A percentile compares a stretch with the other conserved stretches of the same genome.
Conservation (phyloP, 1,284 basidiomycete genomes). For the Cutaneotrichosporon arboriforme region DNA sequence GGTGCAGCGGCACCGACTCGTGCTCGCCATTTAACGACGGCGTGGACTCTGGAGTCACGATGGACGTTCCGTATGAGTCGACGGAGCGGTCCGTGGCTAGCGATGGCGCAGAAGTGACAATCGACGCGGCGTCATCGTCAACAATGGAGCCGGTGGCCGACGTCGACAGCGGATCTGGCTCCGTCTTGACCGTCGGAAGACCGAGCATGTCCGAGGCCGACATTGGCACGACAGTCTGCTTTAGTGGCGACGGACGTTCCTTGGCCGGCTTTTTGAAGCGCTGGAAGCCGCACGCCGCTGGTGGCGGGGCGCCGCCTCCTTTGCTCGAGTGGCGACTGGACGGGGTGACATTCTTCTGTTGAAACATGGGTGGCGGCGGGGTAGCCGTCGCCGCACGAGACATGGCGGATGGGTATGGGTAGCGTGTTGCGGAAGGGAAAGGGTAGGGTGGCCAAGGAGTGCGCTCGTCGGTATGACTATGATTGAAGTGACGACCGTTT, state of each 20-base stretch:
- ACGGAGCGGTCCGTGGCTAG: slow-evolving; percentile 9
- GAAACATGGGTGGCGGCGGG: slow-evolving; percentile 41
- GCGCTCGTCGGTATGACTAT: slow-evolving; percentile 39
- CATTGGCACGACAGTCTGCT: slow-evolving; percentile 17
- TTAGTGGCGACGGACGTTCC: slow-evolving; percentile 12
- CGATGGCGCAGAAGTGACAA: slow-evolving; percentile 17
- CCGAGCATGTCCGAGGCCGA: slow-evolving; percentile 19
- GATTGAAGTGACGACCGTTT: slow-evolving; percentile 36
- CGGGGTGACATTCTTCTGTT: slow-evolving; percentile 33
- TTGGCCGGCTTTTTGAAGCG: slow-evolving; percentile 12
- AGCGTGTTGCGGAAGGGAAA: slow-evolving; percentile 13
- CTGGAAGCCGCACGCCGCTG: slow-evolving; percentile 10
- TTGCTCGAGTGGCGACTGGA: slow-evolving; percentile 32
- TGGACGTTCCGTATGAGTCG: slow-evolving; percentile 3
- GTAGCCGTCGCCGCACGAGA: slow-evolving; percentile 39
- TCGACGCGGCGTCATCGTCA: slow-evolving; percentile 13
- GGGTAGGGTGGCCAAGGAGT: slow-evolving; percentile 46
- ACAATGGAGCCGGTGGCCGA: slow-evolving; percentile 11
- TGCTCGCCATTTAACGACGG: slow-evolving; percentile 15
- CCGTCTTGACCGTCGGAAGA: slow-evolving; percentile 1
- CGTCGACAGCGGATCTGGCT: slow-evolving; percentile 15
- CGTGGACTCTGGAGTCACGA: slow-evolving; percentile 17
- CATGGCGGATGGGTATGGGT: slow-evolving; percentile 24
- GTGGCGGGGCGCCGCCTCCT: slow-evolving; percentile 6
- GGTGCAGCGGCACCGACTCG: slow-evolving; percentile 1